A percentile compares a stretch with the other conserved stretches of the same genome.
phyloP scores from a whole-genome alignment of 2,329 filamentous ascomycete genomes.

The Capronia epimyces region DNA sequence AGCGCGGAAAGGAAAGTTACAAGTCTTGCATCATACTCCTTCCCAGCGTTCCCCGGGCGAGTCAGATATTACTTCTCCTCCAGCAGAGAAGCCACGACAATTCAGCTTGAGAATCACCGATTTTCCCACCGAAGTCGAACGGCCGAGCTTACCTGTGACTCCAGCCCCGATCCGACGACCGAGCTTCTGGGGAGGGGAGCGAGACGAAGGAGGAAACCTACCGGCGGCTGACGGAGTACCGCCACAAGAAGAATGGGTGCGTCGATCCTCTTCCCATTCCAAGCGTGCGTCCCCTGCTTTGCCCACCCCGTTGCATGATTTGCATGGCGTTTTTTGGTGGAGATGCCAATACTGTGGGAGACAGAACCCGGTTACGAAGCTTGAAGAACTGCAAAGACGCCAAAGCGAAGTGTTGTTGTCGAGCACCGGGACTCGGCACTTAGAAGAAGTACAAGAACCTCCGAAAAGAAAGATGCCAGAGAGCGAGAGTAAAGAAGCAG shows the following conservation, averaged over 20 bases:
- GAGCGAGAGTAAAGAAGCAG: constrained; percentile 24
- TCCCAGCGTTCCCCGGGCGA: constrained; percentile 19
- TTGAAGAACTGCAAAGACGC: constrained; percentile 63
- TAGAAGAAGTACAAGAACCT: constrained; percentile 20
- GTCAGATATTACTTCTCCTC: constrained; percentile 18
- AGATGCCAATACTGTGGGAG: constrained; percentile 36
- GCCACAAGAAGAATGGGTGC: constrained; percentile 88
- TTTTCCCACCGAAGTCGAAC: constrained; percentile 75
- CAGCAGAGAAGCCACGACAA: constrained; percentile 36
- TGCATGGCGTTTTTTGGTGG: constrained; percentile 30
- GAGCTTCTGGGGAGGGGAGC: constrained; percentile 61
- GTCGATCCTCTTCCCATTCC: constrained; percentile 45
- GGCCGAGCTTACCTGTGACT: constrained; percentile 84
- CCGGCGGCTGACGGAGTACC: constrained; percentile 78
- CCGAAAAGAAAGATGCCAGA: constrained; percentile 29
- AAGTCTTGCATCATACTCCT: constrained; percentile 35
- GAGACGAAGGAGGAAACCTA: constrained; percentile 54
- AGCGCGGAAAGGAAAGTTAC: constrained; percentile 49
- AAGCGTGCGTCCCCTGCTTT: constrained; percentile 25
- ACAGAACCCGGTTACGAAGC: constrained; percentile 65
- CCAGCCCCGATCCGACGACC: constrained; percentile 70
- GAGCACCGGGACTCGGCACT: constrained; percentile 12
- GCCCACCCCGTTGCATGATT: constrained; percentile 21
- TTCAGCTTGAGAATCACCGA: constrained; percentile 70
- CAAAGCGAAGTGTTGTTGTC: constrained; percentile 58